Evolutionary conservation across 1,284 basidiomycete genomes (phyloP).

Genomic region (Xerocomus cyaneibrunnescens): DNA sequence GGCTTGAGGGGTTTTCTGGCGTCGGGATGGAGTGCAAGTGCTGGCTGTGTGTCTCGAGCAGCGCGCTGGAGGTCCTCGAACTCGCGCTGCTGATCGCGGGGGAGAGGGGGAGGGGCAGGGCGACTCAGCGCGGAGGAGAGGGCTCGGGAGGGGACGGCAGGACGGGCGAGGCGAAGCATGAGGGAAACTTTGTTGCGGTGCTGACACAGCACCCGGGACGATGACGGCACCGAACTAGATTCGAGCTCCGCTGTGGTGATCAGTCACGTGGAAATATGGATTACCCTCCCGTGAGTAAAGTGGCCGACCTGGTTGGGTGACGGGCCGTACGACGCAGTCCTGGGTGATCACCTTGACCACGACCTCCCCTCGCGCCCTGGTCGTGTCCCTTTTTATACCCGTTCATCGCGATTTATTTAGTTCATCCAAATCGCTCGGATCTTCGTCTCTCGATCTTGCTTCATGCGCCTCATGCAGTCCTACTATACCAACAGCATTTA

Average conservation of each 20-base stretch:
- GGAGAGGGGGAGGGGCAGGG: conserved; percentile 70
- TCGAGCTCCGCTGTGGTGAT: conserved; percentile 14
- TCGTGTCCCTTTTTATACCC: background rate
- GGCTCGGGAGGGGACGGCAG: conserved; percentile 1
- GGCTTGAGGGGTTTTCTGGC: conserved; percentile 55
- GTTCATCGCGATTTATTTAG: background rate
- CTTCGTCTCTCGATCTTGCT: background rate
- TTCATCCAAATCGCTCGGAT: background rate
- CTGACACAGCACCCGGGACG: conserved; percentile 1
- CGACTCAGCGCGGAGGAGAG: conserved; percentile 43
- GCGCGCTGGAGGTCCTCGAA: conserved; percentile 71
- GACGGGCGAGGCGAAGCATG: background rate
- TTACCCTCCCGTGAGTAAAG: conserved; percentile 17
- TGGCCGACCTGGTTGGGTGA: conserved; percentile 7
- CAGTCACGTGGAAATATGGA: conserved; percentile 13
- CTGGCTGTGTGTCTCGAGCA: conserved; percentile 44
- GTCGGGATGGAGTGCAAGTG: conserved; percentile 63
- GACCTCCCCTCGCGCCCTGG: too few species aligned
- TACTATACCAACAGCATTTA: conserved; percentile 15
- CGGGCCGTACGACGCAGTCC: background rate
- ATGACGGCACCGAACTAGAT: background rate
- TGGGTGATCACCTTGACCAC: background rate
- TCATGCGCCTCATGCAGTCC: conserved; percentile 24
- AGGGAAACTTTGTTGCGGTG: background rate
- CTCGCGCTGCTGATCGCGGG: conserved; percentile 66